Conservation (phyloP, 208 protist genomes). For the Lotmaria passim region DNA sequence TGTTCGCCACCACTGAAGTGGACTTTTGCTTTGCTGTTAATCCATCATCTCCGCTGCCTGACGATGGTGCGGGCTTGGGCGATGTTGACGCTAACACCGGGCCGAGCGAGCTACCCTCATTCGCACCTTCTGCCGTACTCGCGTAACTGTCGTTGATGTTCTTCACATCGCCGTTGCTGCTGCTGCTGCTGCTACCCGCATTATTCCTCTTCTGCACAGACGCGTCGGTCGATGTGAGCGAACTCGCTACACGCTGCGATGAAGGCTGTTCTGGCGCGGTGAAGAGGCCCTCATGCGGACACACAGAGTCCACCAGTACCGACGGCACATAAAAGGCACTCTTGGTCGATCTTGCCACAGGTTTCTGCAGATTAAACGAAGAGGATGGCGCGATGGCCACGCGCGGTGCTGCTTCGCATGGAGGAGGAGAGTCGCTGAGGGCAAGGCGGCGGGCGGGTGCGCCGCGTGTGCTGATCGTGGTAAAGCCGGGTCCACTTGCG, state of each 20-base stretch:
- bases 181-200: too few relatives aligned
- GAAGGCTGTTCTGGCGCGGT: background rate
- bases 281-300: background rate
- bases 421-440: slow-evolving; percentile 2
- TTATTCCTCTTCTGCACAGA: too few relatives aligned
- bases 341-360: background rate
- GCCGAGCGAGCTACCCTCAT: background rate
- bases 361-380: background rate
- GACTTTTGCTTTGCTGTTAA: background rate
- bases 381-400: background rate
- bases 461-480: background rate
- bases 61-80: background rate
- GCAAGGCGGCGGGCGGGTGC: background rate
- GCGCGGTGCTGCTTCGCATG: background rate
- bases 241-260: background rate
- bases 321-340: background rate
- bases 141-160: background rate
- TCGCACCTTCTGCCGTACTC: background rate
- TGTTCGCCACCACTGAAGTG: background rate
- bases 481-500: background rate
- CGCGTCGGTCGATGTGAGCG: background rate
- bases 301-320: background rate
- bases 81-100: background rate
- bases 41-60: background rate
- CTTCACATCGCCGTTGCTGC: too few relatives aligned